Evolutionary conservation across 1,284 basidiomycete species (phyloP).

Genomic region (Naganishia sp.): DNA sequence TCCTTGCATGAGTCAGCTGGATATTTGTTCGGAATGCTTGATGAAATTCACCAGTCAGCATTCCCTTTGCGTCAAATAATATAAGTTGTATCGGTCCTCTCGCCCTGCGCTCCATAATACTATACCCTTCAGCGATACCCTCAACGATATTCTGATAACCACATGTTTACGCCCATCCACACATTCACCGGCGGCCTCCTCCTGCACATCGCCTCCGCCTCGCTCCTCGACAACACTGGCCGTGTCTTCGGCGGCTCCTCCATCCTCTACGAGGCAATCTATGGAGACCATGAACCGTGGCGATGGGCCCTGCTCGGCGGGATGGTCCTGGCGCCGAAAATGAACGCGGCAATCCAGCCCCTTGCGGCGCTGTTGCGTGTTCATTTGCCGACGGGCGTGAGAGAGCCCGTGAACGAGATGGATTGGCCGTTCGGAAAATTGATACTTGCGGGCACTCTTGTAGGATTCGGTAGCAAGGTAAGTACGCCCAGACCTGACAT

Average conservation of each 20-base stretch:
- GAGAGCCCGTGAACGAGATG: conserved; percentile 42
- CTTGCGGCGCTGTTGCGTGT: conserved; percentile 50
- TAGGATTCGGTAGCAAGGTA: conserved; percentile 67
- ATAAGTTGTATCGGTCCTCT: not conserved
- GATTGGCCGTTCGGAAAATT: conserved; percentile 43
- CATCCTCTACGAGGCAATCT: conserved; percentile 61
- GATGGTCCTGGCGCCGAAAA: conserved; percentile 43
- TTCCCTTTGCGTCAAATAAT: not conserved
- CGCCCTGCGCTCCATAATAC: not conserved
- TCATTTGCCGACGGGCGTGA: conserved; percentile 38
- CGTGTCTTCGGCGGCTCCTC: conserved; percentile 66
- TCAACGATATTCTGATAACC: not conserved
- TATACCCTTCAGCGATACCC: not conserved
- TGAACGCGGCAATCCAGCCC: conserved; percentile 36
- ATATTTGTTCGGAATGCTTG: not conserved
- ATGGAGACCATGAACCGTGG: conserved; percentile 57
- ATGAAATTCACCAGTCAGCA: conserved; percentile 2
- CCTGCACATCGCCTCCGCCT: conserved; percentile 61
- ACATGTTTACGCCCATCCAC: conserved; percentile 58
- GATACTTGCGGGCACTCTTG: conserved; percentile 62
- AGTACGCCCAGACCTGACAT: conserved; percentile 35
- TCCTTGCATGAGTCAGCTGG: not conserved
- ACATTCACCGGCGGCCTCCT: conserved; percentile 66
- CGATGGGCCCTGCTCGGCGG: conserved; percentile 44
- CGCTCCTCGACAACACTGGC: conserved; percentile 62